Evolutionary conservation across 371 early-diverging fungal species (phyloP).

Genomic region (Haplosporangium sp.): DNA sequence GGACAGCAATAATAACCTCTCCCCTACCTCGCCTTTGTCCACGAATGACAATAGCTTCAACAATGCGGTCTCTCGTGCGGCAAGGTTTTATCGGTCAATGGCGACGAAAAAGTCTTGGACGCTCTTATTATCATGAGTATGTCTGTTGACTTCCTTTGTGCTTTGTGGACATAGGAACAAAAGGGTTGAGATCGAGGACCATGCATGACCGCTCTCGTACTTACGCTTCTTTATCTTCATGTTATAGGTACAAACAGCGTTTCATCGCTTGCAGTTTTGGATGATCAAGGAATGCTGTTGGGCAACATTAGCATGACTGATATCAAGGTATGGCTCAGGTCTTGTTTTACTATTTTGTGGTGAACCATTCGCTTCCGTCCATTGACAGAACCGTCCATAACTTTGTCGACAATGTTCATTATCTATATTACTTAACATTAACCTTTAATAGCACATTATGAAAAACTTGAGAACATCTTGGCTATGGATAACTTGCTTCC

Average conservation of each 20-base stretch:
- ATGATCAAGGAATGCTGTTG: slow-evolving; percentile 66
- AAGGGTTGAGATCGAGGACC: not conserved
- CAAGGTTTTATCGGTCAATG: slow-evolving; percentile 64
- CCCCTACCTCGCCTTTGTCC: not conserved
- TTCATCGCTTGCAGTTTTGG: slow-evolving; percentile 73
- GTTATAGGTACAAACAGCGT: slow-evolving; percentile 63
- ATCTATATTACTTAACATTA: not conserved
- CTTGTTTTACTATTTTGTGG: not conserved
- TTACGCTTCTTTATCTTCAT: not conserved
- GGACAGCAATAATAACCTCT: not conserved
- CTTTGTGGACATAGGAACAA: not conserved
- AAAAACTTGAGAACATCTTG: slow-evolving; percentile 48
- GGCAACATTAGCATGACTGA: slow-evolving; percentile 81
- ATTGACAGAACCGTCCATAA: not conserved
- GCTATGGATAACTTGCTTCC: slow-evolving; percentile 52
- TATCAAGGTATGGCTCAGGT: slow-evolving; percentile 60
- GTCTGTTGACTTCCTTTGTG: not conserved
- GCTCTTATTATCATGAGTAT: slow-evolving; percentile 71
- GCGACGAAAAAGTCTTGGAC: slow-evolving; percentile 57
- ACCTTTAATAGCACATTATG: slow-evolving; percentile 30
- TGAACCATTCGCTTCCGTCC: not conserved
- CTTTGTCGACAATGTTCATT: too few relatives aligned
- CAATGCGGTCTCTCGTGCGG: slow-evolving; percentile 46
- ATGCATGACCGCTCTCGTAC: not conserved
- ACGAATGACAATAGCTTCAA: slow-evolving; percentile 12